Conservation (phyloP, 2,329 filamentous ascomycete species). For the Ophiosphaerella narmari region DNA sequence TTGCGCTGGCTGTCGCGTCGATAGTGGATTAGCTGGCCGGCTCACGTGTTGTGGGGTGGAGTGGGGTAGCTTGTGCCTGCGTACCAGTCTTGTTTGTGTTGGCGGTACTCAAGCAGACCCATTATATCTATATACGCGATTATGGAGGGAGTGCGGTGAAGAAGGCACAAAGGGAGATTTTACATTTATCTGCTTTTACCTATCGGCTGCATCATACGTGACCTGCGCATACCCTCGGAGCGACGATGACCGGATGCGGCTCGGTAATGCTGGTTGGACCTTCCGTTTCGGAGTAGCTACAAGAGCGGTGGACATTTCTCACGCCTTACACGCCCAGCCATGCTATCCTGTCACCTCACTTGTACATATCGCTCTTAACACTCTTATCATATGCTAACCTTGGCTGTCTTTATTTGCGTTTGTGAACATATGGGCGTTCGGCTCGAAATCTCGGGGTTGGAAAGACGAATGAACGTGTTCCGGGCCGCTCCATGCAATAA, state of each 20-base stretch:
- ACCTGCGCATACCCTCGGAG: conserved; percentile 5
- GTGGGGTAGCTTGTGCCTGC: conserved; percentile 29
- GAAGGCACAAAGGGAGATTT: background rate
- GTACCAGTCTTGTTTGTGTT: conserved; percentile 74
- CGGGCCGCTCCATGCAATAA: too few species aligned
- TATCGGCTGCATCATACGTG: conserved; percentile 18
- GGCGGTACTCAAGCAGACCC: conserved; percentile 68
- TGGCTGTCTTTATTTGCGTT: too few species aligned
- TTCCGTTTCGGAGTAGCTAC: conserved; percentile 8
- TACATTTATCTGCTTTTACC: conserved; percentile 7
- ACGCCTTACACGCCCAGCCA: background rate
- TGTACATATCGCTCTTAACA: too few species aligned
- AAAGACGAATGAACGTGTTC: too few species aligned
- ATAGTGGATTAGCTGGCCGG: conserved; percentile 12
- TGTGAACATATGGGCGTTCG: too few species aligned
- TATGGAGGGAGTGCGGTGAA: background rate
- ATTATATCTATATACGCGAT: conserved; percentile 44
- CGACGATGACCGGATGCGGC: conserved; percentile 1
- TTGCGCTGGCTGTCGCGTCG: conserved; percentile 68
- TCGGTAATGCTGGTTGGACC: conserved; percentile 19
- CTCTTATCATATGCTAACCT: too few species aligned
- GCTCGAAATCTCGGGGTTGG: too few species aligned
- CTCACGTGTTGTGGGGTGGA: background rate
- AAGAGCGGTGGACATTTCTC: background rate
- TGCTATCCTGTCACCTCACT: background rate